phyloP scores from a whole-genome alignment of 192 early-diverging fungal species.

The Tieghemiomyces parasiticus region DNA sequence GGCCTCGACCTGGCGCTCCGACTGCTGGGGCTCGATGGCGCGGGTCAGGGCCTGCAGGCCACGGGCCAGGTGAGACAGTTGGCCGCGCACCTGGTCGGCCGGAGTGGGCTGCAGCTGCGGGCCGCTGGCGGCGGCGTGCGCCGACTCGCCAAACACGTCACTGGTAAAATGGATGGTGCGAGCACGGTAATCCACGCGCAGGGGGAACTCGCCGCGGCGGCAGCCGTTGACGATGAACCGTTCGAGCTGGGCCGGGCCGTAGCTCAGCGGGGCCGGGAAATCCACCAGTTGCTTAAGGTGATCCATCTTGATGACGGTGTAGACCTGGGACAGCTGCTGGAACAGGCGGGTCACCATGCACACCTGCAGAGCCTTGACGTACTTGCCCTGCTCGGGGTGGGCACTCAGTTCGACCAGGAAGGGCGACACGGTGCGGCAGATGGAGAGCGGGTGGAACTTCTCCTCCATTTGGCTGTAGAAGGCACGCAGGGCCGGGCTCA shows the following conservation, averaged over 20 bases:
- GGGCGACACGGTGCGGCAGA: conserved; percentile 92
- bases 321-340: conserved; percentile 97
- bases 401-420: conserved; percentile 50
- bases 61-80: conserved; percentile 74
- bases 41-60: conserved; percentile 72
- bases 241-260: conserved; percentile 78
- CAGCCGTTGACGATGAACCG: conserved; percentile 98
- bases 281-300: conserved; percentile 76
- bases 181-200: conserved; percentile 87
- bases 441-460: conserved; percentile 96
- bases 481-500: conserved; percentile 76
- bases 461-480: conserved; percentile 95
- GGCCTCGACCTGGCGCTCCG: conserved; percentile 44
- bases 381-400: conserved; percentile 67
- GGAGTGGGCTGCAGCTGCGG: conserved; percentile 73
- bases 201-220: conserved; percentile 87
- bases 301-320: conserved; percentile 92
- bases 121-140: conserved; percentile 62
- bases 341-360: conserved; percentile 94
- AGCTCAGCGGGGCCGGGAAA: conserved; percentile 76
- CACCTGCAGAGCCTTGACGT: conserved; percentile 86
- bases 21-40: conserved; percentile 64
- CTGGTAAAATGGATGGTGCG: conserved; percentile 86
- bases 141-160: conserved; percentile 66
- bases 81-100: conserved; percentile 81